Conservation (phyloP, 352 stramenopile genomes). For the Thraustochytrium striatum region DNA sequence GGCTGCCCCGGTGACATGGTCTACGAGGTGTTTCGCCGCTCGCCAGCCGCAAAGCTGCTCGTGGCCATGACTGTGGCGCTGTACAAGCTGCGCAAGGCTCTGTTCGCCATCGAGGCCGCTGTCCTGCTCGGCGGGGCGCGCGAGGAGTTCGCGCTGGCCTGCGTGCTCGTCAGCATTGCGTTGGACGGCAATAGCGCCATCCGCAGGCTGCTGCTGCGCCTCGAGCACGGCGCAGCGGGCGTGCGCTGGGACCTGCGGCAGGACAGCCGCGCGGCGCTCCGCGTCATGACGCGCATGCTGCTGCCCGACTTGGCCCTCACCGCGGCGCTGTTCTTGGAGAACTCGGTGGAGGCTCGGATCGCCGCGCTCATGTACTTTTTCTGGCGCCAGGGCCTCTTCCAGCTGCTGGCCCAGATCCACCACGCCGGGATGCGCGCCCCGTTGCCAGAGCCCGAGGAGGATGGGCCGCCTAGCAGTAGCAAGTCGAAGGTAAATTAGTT, state of each 20-base stretch:
- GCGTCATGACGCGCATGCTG: neutral
- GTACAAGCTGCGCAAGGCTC: slow-evolving; percentile 50
- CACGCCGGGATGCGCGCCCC: neutral
- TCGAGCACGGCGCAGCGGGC: neutral
- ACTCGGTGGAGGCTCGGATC: slow-evolving; percentile 15
- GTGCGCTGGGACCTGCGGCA: too few relatives aligned
- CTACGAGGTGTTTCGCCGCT: neutral
- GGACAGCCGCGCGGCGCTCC: too few relatives aligned
- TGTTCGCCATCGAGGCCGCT: slow-evolving; percentile 6
- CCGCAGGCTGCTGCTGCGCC: neutral
- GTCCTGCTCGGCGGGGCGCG: too few relatives aligned
- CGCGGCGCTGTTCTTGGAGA: neutral
- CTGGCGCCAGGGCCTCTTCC: slow-evolving; percentile 4
- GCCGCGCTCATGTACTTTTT: slow-evolving; percentile 21
- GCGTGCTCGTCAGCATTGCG: slow-evolving; percentile 4
- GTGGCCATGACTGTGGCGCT: slow-evolving; percentile 10
- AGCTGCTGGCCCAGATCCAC: slow-evolving; percentile 19
- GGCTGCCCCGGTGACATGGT: slow-evolving; percentile 37
- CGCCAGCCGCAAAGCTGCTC: neutral
- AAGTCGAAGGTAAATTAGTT: too few relatives aligned
- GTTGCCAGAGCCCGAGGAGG: too few relatives aligned
- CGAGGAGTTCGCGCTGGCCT: neutral
- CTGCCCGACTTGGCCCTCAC: slow-evolving; percentile 8
- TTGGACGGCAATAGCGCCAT: slow-evolving; percentile 45
- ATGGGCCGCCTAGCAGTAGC: too few relatives aligned